Evolutionary conservation across 768 basidiomycete genomes (phyloP).

Genomic region (Suillus clintonianus): DNA sequence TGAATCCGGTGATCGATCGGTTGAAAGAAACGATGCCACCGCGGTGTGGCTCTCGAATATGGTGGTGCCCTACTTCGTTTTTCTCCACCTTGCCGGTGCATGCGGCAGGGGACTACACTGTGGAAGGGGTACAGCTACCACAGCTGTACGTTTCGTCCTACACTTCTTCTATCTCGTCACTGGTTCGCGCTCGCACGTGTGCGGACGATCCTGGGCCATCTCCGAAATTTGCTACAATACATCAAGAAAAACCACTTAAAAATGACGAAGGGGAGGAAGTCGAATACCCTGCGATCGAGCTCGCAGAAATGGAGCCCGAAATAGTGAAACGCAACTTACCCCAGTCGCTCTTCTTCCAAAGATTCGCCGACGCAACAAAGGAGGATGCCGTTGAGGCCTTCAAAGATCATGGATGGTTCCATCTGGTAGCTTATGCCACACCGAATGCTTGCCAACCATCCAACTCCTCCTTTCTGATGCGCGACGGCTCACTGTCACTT

Average conservation of each 20-base stretch:
- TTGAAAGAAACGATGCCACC: neutral
- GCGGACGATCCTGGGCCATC: neutral
- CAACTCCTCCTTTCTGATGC: conserved; percentile 8
- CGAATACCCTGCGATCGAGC: neutral
- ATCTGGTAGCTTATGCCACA: conserved; percentile 22
- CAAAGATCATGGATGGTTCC: conserved; percentile 14
- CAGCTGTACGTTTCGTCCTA: conserved; percentile 13
- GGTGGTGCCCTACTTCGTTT: conserved; percentile 14
- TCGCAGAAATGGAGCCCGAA: neutral
- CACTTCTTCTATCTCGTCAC: conserved; percentile 10
- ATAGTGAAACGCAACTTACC: neutral
- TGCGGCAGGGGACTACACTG: conserved; percentile 14
- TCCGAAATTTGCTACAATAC: conserved; percentile 4
- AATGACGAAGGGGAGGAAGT: neutral
- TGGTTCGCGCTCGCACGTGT: conserved; percentile 10
- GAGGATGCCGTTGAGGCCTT: neutral
- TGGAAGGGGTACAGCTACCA: neutral
- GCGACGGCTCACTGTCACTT: conserved; percentile 1
- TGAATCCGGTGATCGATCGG: conserved; percentile 1
- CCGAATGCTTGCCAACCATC: conserved; percentile 12
- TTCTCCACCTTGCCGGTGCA: conserved; percentile 14
- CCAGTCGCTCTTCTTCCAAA: neutral
- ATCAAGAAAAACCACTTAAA: conserved; percentile 3
- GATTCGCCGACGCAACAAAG: neutral
- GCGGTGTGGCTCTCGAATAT: conserved; percentile 4